Base-by-base conservation (phyloP, 768 basidiomycete species). In the Dacryopinax primogenitus region DNA sequence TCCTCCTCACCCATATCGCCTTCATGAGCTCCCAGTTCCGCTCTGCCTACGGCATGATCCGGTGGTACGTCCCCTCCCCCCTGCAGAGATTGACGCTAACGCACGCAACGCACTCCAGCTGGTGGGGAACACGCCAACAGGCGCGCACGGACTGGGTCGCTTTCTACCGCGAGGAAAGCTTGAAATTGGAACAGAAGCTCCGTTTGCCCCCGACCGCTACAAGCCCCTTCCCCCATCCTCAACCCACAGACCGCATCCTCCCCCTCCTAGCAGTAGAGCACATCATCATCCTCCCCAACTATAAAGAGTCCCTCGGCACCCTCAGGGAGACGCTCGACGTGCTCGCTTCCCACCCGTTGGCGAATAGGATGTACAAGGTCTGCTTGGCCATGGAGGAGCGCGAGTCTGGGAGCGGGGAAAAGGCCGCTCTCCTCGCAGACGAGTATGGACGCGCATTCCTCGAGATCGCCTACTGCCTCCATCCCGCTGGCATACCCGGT, bases 301-400 rank as follows among this genome's bases (percentile, higher is more conserved):
- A 64, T 63, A 67, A 67, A 33, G 66, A 67, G 34, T 28, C 66
- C 16, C 41, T 64, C 65, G 62, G 58, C 37, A 62, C 64, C 11
- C 65, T 64, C 23, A 41, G 68, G 16, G 70, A 73, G 62, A 73
- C 72, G 12, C 69, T 73, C 36, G 67, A 68, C 51, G 67, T 70
- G 13, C 69, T 73, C 32, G 71, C 72, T 15, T 71, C 72, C 18
- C 72, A 73, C 41, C 71, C 68, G 16, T 64, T 69, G 26, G 71
- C 72, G 6, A 37, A 62, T 28, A 58, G 62, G 13, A 67, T 71
- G 7, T 73, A 73, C 63, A 67, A 69, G 67, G 70, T 71, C 36
- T 70, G 71, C 21, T 66, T 73, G 18, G 72, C 70, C 23, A 70
- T 71, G 69, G 72, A 73, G 64, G 70, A 67, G 33, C 67, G 70